phyloP scores from a whole-genome alignment of 352 stramenopile genomes.

The Pythium biforme region DNA sequence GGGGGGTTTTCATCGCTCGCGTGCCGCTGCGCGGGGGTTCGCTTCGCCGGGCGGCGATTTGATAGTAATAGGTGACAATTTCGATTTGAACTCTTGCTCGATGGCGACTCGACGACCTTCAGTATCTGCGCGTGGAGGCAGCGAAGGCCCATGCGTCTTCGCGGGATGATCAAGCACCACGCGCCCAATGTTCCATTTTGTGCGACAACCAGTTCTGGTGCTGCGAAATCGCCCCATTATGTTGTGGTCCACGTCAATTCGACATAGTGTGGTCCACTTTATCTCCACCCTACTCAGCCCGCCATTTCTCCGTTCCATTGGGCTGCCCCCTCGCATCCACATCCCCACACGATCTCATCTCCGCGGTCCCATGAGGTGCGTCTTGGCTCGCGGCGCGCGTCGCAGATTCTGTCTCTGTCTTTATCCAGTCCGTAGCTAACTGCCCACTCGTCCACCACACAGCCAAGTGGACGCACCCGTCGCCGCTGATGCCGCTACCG shows the following conservation, averaged over 20 bases:
- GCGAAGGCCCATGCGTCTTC: no score
- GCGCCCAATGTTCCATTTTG: no score
- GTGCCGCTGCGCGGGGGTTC: background rate
- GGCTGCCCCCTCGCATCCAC: background rate
- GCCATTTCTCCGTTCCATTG: background rate
- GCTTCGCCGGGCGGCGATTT: constrained; percentile 14
- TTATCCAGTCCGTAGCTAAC: no score
- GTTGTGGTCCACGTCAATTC: constrained; percentile 19
- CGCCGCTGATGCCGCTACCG: background rate
- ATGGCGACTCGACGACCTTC: no score
- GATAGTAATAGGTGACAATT: constrained; percentile 35
- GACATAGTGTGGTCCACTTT: constrained; percentile 7
- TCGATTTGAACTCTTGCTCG: constrained; percentile 18
- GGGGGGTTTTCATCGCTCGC: constrained; percentile 8
- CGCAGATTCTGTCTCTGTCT: no score
- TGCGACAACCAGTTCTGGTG: no score
- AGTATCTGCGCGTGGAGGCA: no score
- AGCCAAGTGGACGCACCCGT: background rate
- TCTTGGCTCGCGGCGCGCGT: background rate
- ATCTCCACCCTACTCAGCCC: no score
- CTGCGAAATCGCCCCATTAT: no score
- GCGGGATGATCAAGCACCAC: no score
- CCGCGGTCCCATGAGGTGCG: constrained; percentile 22
- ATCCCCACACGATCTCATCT: background rate
- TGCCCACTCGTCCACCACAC: no score